Percentiles rank a stretch among this genome's conserved stretches.
These are phyloP conservation scores for Fusarium albidum DNA, from an alignment of 2,329 filamentous ascomycete species.

Conservation along the genomic window DNA sequence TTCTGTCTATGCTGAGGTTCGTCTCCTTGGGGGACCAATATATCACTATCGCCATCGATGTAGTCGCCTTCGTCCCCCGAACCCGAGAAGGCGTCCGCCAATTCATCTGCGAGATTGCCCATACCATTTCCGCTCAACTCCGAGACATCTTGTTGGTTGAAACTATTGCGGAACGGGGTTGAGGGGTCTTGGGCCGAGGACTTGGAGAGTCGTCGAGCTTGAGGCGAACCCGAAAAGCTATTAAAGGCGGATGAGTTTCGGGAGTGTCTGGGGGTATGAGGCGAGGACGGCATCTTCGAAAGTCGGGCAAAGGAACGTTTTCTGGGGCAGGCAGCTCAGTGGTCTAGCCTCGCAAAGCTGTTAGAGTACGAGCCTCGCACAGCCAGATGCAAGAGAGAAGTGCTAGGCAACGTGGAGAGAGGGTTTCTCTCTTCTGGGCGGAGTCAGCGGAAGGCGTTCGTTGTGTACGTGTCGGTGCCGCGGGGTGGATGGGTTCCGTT, in stretches of 20 bases:
- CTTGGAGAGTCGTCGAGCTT: conserved; percentile 58
- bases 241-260: conserved; percentile 65
- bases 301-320: conserved; percentile 14
- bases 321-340: conserved; percentile 13
- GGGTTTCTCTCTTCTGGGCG: not conserved
- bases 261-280: conserved; percentile 67
- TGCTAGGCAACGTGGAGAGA: not conserved
- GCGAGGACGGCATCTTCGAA: conserved; percentile 50
- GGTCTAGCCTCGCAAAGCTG: conserved; percentile 14
- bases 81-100: conserved; percentile 76
- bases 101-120: conserved; percentile 82
- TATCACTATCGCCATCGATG: conserved; percentile 49
- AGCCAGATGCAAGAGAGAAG: conserved; percentile 18
- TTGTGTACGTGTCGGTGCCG: conserved; percentile 10
- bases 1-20: conserved; percentile 16
- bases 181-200: conserved; percentile 60
- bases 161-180: conserved; percentile 58
- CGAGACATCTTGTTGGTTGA: conserved; percentile 57
- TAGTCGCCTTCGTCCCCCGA: conserved; percentile 68
- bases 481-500: conserved; percentile 28
- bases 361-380: conserved; percentile 28
- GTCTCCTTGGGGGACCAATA: conserved; percentile 13
- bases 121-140: conserved; percentile 65
- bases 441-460: not conserved
- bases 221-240: conserved; percentile 55